These are phyloP conservation scores for Komagataella ulmi DNA, from an alignment of 805 yeast species.

Conservation along the genomic window DNA sequence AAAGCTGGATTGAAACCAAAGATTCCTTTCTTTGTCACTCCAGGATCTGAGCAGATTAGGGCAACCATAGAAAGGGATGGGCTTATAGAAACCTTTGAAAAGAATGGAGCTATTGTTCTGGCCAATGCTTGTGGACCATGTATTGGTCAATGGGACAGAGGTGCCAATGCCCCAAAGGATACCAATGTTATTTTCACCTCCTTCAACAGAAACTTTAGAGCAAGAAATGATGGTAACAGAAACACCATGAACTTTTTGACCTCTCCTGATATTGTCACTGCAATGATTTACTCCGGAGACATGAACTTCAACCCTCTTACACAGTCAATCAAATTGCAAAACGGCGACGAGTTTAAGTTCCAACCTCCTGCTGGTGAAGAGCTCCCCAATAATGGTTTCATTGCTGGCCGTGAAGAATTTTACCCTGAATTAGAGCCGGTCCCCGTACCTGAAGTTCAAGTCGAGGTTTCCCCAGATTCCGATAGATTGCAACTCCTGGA, in stretches of 20 bases:
- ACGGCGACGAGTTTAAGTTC: constrained; percentile 85
- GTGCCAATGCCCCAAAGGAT: constrained; percentile 76
- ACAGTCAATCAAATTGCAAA: constrained; percentile 74
- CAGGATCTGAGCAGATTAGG: constrained; percentile 97
- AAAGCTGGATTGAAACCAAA: constrained; percentile 84
- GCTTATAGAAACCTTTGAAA: constrained; percentile 73
- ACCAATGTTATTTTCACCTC: constrained; percentile 95
- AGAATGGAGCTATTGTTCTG: constrained; percentile 86
- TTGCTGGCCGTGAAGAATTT: constrained; percentile 57
- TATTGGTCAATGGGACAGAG: constrained; percentile 98
- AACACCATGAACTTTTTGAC: constrained; percentile 95
- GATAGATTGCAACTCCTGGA: constrained; percentile 86
- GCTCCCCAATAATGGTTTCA: constrained; percentile 83
- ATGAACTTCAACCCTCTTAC: constrained; percentile 93
- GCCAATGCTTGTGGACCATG: constrained; percentile 99
- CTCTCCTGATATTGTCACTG: constrained; percentile 92
- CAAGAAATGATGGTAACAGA: constrained; percentile 98
- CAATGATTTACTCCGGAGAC: constrained; percentile 92
- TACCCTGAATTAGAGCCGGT: constrained; percentile 44
- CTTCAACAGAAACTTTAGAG: constrained; percentile 95
- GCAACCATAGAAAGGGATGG: constrained; percentile 98
- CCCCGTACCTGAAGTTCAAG: constrained; percentile 36
- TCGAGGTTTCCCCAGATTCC: constrained; percentile 63
- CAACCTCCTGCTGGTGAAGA: constrained; percentile 83
- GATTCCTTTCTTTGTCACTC: constrained; percentile 86